Percentiles rank a stretch among this genome's conserved stretches.
These are phyloP conservation scores for Pythium phragmitis DNA, from an alignment of 352 stramenopile species.

Conservation along the genomic window DNA sequence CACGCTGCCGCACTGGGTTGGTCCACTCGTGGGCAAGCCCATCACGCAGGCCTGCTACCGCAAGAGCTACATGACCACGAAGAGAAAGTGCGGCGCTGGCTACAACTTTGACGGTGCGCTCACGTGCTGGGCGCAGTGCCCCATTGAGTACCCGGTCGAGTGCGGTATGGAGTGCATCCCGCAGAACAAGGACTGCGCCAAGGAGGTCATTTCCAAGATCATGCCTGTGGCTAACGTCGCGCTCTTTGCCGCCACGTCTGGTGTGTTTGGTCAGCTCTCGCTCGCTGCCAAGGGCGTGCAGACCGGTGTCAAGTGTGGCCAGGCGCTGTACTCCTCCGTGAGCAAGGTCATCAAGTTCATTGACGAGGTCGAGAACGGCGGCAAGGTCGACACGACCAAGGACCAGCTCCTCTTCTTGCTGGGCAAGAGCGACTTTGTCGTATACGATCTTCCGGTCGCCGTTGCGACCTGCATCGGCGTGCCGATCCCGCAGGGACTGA, in stretches of 20 bases:
- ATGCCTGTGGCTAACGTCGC: constrained; percentile 43
- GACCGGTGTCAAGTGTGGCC: constrained; percentile 42
- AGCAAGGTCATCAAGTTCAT: constrained; percentile 36
- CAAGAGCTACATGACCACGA: constrained; percentile 34
- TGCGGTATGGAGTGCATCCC: constrained; percentile 70
- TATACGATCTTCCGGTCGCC: constrained; percentile 45
- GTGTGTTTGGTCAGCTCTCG: constrained; percentile 54
- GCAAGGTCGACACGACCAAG: constrained; percentile 21
- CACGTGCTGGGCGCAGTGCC: constrained; percentile 69
- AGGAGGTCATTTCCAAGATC: constrained; percentile 52
- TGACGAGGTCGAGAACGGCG: constrained; percentile 16
- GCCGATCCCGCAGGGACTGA: constrained; percentile 25
- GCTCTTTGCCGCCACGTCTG: constrained; percentile 39
- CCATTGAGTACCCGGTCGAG: constrained; percentile 68
- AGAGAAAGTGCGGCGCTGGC: constrained; percentile 34
- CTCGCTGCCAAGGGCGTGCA: constrained; percentile 42
- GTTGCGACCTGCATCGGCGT: constrained; percentile 41
- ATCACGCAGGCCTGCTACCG: constrained; percentile 49
- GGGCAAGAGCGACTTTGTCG: constrained; percentile 43
- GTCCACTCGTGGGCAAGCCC: constrained; percentile 24
- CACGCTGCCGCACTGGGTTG: constrained; percentile 37
- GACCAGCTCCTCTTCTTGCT: constrained; percentile 42
- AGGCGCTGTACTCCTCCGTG: constrained; percentile 44
- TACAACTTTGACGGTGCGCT: constrained; percentile 51
- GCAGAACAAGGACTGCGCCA: constrained; percentile 60